Evolutionary conservation across 1,139 yeast genomes (phyloP), one percentile per base, ranked within the genome.

Genomic region (Nakaseomyces uthaithaninus): DNA sequence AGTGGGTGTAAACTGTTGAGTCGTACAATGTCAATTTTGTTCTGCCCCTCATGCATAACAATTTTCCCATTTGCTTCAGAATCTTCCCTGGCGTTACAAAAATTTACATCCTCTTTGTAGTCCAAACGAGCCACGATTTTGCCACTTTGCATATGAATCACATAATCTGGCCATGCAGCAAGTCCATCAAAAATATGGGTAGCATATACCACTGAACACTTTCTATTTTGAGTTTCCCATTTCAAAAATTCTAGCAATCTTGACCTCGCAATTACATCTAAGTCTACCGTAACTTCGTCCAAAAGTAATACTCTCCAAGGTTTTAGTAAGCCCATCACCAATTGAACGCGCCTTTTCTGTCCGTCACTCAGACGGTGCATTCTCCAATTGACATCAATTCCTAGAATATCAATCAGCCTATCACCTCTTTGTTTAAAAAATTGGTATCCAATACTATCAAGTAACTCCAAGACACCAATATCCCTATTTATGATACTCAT

Each of bases 111-210:
- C 28, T 57, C 47, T 8, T 57, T 57, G 43, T 51, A 64, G 53
- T 58, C 45, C 43, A 60, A 44, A 36, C 45, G 51, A 42, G 53
- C 63, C 38, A 57, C 51, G 41, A 68, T 71, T 57, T 49, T 64
- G 34, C 97, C 97, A 41, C 76, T 72, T 51, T 75, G 77, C 53
- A 91, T 67, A 61, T 91, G 97, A n/a, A 81, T 70, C 10, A 91
- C 68, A 41, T 80, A 69, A 39, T 93, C 84, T 36, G 96, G 94
- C 95, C 97, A 91, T 36, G 67, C 65, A 14, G 85, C 86, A 45
- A 91, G 71, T 0, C 98, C 98, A 56, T 91, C 98, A 60, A 91
- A 91, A 39, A 91, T 91, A 57, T 91, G 98, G 0, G 98, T 91
- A 1, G 98, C 98, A 59, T 91, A 91, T 5, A 91, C 72, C 47